These are phyloP conservation scores for Hymenoscyphus infarciens DNA, from an alignment of 2,329 filamentous ascomycete species.

Conservation along the genomic window DNA sequence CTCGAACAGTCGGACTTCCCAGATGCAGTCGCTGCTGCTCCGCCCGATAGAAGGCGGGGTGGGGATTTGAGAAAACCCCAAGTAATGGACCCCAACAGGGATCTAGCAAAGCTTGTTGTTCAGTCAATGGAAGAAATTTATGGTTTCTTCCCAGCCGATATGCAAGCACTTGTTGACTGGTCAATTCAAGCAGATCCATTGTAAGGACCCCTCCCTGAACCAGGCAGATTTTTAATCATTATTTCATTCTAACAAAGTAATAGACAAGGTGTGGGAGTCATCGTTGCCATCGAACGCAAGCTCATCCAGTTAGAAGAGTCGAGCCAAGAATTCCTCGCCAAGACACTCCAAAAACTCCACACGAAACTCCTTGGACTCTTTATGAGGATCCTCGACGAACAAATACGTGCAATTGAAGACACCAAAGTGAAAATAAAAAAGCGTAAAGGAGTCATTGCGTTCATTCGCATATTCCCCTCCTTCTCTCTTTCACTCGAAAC, in stretches of 20 bases:
- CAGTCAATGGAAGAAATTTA: constrained; percentile 88
- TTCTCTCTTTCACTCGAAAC: constrained; percentile 83
- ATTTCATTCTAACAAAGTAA: constrained; percentile 21
- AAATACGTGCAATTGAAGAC: constrained; percentile 92
- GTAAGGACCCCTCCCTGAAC: constrained; percentile 47
- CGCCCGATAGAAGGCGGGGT: constrained; percentile 65
- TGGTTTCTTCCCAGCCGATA: constrained; percentile 72
- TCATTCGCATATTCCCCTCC: constrained; percentile 88
- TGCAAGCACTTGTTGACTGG: constrained; percentile 82
- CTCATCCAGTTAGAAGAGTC: constrained; percentile 77
- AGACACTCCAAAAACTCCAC: constrained; percentile 75
- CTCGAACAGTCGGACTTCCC: constrained; percentile 77
- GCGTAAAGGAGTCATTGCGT: constrained; percentile 91
- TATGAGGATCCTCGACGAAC: constrained; percentile 86
- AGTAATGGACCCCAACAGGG: constrained; percentile 83
- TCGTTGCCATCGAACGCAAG: constrained; percentile 77
- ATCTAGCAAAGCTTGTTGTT: constrained; percentile 79
- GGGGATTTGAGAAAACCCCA: constrained; percentile 71
- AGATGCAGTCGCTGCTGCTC: constrained; percentile 65
- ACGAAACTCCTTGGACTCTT: constrained; percentile 71
- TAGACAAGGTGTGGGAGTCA: constrained; percentile 84
- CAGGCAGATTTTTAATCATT: not conserved
- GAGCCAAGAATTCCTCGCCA: constrained; percentile 87
- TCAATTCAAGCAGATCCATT: constrained; percentile 74
- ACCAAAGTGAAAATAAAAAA: constrained; percentile 99